phyloP scores from a whole-genome alignment of 2,329 filamentous ascomycete genomes.

The Rachicladosporium sp. region DNA sequence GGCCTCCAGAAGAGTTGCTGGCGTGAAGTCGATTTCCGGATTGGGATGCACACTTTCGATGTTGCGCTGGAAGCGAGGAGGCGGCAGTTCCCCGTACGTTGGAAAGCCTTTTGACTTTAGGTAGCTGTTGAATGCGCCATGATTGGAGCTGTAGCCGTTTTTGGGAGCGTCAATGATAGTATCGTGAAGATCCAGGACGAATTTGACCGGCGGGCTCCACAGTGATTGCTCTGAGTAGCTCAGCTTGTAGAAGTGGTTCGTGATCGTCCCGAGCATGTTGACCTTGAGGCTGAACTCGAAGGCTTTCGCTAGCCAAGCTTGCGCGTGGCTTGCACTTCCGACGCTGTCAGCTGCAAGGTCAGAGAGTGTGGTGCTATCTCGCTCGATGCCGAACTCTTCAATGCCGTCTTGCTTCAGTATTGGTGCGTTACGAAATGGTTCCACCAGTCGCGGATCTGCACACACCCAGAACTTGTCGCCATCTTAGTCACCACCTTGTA shows the following conservation, averaged over 20 bases:
- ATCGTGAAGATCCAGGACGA: constrained; percentile 31
- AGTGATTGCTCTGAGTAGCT: constrained; percentile 38
- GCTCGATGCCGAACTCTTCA: constrained; percentile 36
- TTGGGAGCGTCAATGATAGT: constrained; percentile 34
- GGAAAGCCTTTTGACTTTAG: constrained; percentile 39
- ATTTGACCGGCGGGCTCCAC: constrained; percentile 4
- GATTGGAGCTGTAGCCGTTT: constrained; percentile 37
- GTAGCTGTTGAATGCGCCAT: constrained; percentile 34
- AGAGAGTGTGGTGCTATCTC: constrained; percentile 35
- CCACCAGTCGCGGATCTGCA: constrained; percentile 56
- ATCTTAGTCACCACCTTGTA: constrained; percentile 73
- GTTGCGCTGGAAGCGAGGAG: constrained; percentile 22
- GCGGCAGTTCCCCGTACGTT: constrained; percentile 30
- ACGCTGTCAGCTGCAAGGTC: constrained; percentile 27
- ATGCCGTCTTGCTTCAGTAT: constrained; percentile 34
- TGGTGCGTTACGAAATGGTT: constrained; percentile 51
- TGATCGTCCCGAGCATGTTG: constrained; percentile 50
- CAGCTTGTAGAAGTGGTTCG: constrained; percentile 49
- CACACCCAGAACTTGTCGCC: constrained; percentile 66
- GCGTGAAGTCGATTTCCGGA: not conserved
- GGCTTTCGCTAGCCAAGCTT: constrained; percentile 39
- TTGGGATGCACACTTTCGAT: constrained; percentile 10
- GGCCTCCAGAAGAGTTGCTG: constrained; percentile 1
- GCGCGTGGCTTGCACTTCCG: constrained; percentile 18
- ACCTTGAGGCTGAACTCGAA: constrained; percentile 45